Conservation (phyloP, 352 stramenopile species). For the Globisporangium okanoganense region DNA sequence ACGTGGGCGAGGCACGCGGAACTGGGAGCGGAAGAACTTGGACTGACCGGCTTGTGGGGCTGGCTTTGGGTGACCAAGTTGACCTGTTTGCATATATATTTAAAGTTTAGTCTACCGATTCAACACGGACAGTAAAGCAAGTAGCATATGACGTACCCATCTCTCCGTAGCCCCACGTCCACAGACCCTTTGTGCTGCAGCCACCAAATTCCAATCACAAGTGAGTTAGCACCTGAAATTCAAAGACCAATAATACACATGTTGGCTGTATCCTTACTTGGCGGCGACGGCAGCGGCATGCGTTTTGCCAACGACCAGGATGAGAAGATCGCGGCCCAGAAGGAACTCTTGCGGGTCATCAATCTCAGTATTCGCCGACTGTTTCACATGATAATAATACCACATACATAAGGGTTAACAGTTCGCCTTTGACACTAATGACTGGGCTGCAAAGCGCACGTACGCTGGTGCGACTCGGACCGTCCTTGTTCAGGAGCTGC, state of each 20-base stretch:
- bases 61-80: slow-evolving; percentile 68
- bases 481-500: slow-evolving; percentile 72
- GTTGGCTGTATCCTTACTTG: slow-evolving; percentile 25
- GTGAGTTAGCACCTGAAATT: slow-evolving; percentile 1
- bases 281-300: slow-evolving; percentile 51
- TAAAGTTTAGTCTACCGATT: not conserved
- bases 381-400: slow-evolving; percentile 2
- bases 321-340: slow-evolving; percentile 61
- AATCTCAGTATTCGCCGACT: slow-evolving; percentile 52
- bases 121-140: not conserved
- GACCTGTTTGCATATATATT: slow-evolving; percentile 20
- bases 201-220: not conserved
- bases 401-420: not conserved
- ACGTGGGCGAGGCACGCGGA: slow-evolving; percentile 59
- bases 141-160: slow-evolving; percentile 16
- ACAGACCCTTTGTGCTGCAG: slow-evolving; percentile 55
- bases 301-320: slow-evolving; percentile 52
- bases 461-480: slow-evolving; percentile 51
- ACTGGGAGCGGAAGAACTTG: slow-evolving; percentile 79
- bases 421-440: too few relatives aligned
- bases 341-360: slow-evolving; percentile 68
- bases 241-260: not conserved
- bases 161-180: slow-evolving; percentile 77
- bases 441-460: too few relatives aligned
- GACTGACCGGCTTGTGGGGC: slow-evolving; percentile 43